Percentiles rank a stretch among this genome's conserved stretches.
Conservation (phyloP, 176 grass and related monocot genomes). For the Calamus simplicifolius region DNA sequence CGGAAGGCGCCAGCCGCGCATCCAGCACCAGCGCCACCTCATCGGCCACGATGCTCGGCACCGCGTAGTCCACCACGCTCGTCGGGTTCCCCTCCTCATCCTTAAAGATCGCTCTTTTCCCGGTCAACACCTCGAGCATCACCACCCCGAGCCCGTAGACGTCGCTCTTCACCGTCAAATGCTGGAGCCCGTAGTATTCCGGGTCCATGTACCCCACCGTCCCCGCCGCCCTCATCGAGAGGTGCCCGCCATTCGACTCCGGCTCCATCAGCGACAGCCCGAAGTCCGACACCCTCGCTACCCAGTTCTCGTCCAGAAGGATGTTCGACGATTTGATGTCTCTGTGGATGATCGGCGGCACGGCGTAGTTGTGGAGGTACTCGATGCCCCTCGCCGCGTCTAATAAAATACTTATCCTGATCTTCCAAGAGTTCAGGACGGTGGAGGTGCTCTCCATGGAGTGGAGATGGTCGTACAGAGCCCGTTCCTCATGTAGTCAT, state of each 20-base stretch:
- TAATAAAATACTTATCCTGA: slow-evolving; percentile 63
- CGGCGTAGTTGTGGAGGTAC: slow-evolving; percentile 95
- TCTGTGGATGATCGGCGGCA: slow-evolving; percentile 95
- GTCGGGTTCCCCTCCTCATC: slow-evolving; percentile 40
- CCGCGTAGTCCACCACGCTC: slow-evolving; percentile 71
- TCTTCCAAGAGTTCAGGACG: slow-evolving; percentile 63
- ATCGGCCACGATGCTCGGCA: slow-evolving; percentile 37
- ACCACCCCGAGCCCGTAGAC: slow-evolving; percentile 90
- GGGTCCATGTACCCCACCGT: slow-evolving; percentile 99
- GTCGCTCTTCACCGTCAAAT: slow-evolving; percentile 90
- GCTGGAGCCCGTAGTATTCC: slow-evolving; percentile 86
- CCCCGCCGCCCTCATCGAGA: slow-evolving; percentile 52
- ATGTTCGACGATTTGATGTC: slow-evolving; percentile 99
- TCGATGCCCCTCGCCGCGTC: slow-evolving; percentile 87
- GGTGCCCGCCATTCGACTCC: slow-evolving; percentile 14
- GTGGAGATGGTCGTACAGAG: slow-evolving; percentile 88
- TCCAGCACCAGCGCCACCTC: slow-evolving; percentile 59
- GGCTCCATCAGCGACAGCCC: slow-evolving; percentile 70
- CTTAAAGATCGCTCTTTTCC: slow-evolving; percentile 67
- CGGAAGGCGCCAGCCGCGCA: slow-evolving; percentile 20
- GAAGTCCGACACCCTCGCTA: slow-evolving; percentile 85
- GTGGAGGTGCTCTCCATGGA: slow-evolving; percentile 23
- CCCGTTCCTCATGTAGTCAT: slow-evolving; percentile 98
- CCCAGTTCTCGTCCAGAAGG: slow-evolving; percentile 57
- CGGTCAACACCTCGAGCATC: slow-evolving; percentile 78